Percentiles rank a stretch among this genome's conserved stretches.
Conservation (phyloP, 1,284 basidiomycete species). For the Tilletiopsis washingtonensis region DNA sequence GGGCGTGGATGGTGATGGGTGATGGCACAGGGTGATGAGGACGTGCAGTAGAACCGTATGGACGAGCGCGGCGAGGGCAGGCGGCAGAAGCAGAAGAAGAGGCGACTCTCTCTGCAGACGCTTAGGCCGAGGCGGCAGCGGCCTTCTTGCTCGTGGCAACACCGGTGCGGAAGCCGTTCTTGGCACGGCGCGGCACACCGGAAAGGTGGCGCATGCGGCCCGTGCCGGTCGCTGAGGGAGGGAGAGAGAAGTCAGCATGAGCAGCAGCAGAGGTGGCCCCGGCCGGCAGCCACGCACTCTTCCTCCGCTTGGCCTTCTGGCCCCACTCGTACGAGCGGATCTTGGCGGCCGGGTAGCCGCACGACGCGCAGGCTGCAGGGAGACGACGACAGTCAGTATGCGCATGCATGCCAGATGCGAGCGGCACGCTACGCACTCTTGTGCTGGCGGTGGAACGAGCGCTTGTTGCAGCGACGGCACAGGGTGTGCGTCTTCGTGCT, state of each 20-base stretch:
- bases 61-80: too few species aligned
- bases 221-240: slow-evolving; percentile 63
- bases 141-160: slow-evolving; percentile 34
- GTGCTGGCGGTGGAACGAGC: slow-evolving; percentile 93
- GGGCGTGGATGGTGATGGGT: too few species aligned
- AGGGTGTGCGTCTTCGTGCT: slow-evolving; percentile 95
- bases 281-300: slow-evolving; percentile 52
- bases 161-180: slow-evolving; percentile 74
- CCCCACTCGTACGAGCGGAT: slow-evolving; percentile 96
- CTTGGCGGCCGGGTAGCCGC: slow-evolving; percentile 93
- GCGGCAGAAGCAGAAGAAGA: too few species aligned
- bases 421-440: slow-evolving; percentile 55
- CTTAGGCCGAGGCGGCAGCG: slow-evolving; percentile 28
- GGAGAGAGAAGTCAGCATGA: not conserved
- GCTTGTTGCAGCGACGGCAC: slow-evolving; percentile 74
- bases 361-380: slow-evolving; percentile 76
- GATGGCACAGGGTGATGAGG: too few species aligned
- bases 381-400: not conserved
- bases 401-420: not conserved
- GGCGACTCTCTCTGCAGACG: too few species aligned
- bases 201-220: slow-evolving; percentile 94
- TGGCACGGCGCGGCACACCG: slow-evolving; percentile 52
- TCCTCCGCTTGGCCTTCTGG: slow-evolving; percentile 96
- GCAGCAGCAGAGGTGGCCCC: not conserved
- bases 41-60: too few species aligned